Evolutionary conservation across 495 filamentous ascomycete genomes (phyloP), one percentile per base, ranked within the genome.

Genomic region (Aspergillus ellipticus): DNA sequence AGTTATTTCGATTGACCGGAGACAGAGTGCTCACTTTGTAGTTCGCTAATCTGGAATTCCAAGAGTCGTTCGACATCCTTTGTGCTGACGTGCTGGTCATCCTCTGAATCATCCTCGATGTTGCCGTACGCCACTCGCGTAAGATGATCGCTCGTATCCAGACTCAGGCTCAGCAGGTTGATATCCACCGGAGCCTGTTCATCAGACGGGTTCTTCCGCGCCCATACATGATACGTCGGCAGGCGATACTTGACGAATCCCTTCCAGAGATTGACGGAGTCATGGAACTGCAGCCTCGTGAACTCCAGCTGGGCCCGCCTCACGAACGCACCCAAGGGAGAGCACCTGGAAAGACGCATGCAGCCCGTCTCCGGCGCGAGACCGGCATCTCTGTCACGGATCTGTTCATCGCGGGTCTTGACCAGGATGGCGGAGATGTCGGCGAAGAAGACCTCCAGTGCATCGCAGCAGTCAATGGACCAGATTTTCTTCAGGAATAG

Each of bases 281-380:
- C 86, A 60, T 89, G 77, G 58, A 97, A 96, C 46, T 88, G 86
- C 19, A 97, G 67, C 45, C 86, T 74, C 3, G 83, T 83, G 68
- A 90, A 96, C 70, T 98, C 93, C 19, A 96, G 72, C 53, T 82
- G 80, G 7, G 87, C 79, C 60, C 85, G 80, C 52, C 92, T 78
- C 4, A 97, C 82, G 64, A 96, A 97, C n/a, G 79, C 78, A 13
- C 94, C 95, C 22, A 97, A 74, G 0, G 91, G 90, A 0, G 94
- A 96, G 47, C 81, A 86, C 26, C 84, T 79, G 70, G 79, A 75
- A 15, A 83, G 63, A 8, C 82, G 74, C 69, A 79, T 79, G 11
- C 66, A 63, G n/a, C 68, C 66, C 20, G 68, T 62, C 37, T 76
- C 73, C 6, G 73, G 71, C 16, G 66, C 70, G 31, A 78, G 70